Conservation (phyloP, 805 yeast species). For the Spathaspora girioi region DNA sequence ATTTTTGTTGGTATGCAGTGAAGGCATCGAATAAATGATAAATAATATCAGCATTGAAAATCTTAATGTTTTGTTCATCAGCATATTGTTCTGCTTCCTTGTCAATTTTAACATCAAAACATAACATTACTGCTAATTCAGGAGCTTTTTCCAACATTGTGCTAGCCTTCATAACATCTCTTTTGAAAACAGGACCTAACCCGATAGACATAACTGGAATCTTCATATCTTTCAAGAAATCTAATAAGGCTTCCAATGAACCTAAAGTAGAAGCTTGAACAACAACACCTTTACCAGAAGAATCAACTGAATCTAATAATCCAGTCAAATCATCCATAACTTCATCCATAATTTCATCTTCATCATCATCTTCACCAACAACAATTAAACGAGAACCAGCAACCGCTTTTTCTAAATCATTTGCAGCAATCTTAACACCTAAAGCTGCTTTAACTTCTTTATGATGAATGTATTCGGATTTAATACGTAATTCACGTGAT, state of each 20-base stretch:
- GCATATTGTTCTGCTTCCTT: slow-evolving; percentile 99
- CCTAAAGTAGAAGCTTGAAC: slow-evolving; percentile 99
- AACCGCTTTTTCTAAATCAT: slow-evolving; percentile 96
- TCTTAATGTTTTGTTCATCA: slow-evolving; percentile 82
- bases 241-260: slow-evolving; percentile 93
- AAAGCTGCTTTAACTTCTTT: slow-evolving; percentile 98
- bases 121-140: slow-evolving; percentile 94
- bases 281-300: slow-evolving; percentile 93
- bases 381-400: slow-evolving; percentile 96
- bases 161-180: slow-evolving; percentile 97
- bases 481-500: slow-evolving; percentile 89
- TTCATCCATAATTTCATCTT: slow-evolving; percentile 95
- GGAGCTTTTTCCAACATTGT: slow-evolving; percentile 97
- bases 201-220: slow-evolving; percentile 99
- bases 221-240: slow-evolving; percentile 96
- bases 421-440: slow-evolving; percentile 98
- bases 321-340: slow-evolving; percentile 99
- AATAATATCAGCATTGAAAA: slow-evolving; percentile 94
- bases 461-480: slow-evolving; percentile 94
- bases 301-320: slow-evolving; percentile 89
- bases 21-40: slow-evolving; percentile 95
- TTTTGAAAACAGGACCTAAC: slow-evolving; percentile 94
- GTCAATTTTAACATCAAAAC: slow-evolving; percentile 96
- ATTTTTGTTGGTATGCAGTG: slow-evolving; percentile 83
- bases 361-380: slow-evolving; percentile 96